These are phyloP conservation scores for Ganoderma sp. DNA, from an alignment of 1,284 basidiomycete genomes.

Conservation along the genomic window DNA sequence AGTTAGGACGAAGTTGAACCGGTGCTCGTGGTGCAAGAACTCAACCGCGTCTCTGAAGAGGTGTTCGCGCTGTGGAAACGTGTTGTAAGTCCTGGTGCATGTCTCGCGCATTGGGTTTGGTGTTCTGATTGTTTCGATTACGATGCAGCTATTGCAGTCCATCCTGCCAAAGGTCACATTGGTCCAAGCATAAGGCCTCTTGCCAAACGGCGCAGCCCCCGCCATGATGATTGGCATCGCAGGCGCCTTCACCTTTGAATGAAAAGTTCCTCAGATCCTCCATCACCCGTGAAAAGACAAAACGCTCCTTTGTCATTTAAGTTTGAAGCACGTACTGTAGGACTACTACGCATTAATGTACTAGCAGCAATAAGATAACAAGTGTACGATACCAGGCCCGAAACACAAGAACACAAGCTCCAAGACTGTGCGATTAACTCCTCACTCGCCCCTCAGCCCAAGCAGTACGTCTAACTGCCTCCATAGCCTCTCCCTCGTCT, in stretches of 20 bases:
- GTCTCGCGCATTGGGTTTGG: background rate
- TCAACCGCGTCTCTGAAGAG: background rate
- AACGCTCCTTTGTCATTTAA: background rate
- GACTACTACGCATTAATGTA: background rate
- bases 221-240: background rate
- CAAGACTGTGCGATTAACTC: background rate
- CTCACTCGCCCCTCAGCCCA: conserved; percentile 28
- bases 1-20: background rate
- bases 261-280: background rate
- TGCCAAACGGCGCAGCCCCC: background rate
- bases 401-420: background rate
- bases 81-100: background rate
- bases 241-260: background rate
- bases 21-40: conserved; percentile 1
- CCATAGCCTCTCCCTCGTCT: conserved; percentile 39
- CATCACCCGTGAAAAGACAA: background rate
- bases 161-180: conserved; percentile 1
- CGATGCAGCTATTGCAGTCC: background rate
- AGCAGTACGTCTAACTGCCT: conserved; percentile 39
- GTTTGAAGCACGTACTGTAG: background rate
- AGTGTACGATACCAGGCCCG: background rate
- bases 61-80: conserved; percentile 2
- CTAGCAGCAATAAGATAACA: background rate
- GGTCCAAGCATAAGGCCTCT: background rate
- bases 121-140: background rate